A percentile compares a stretch with the other conserved stretches of the same genome.
phyloP scores from a whole-genome alignment of 139 green algal species.

The Pleodorina starrii region DNA sequence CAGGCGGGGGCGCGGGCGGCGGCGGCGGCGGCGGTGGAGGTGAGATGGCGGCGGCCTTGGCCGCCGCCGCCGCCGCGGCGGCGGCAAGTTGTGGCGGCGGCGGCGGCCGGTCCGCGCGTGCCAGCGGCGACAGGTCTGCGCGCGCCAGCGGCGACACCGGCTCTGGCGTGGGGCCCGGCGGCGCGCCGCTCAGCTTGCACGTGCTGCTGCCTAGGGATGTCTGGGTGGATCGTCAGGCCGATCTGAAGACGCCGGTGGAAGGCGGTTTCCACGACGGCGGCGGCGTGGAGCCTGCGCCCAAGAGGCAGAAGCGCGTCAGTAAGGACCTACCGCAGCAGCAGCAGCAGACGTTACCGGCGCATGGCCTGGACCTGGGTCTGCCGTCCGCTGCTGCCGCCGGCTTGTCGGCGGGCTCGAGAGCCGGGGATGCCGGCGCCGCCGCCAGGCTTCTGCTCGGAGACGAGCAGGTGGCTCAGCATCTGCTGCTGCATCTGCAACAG shows the following conservation, averaged over 20 bases:
- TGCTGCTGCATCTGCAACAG: slow-evolving; percentile 18
- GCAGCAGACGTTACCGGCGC: background rate
- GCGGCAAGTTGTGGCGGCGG: background rate
- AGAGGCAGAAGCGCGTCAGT: slow-evolving; percentile 40
- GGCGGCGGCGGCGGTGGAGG: background rate
- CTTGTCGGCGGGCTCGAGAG: background rate
- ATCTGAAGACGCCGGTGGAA: background rate
- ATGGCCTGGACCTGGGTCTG: slow-evolving; percentile 4
- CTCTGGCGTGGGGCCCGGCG: background rate
- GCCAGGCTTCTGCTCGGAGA: slow-evolving; percentile 8
- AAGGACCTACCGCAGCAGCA: background rate
- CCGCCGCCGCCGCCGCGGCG: background rate
- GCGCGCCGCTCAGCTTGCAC: background rate
- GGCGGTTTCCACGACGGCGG: background rate
- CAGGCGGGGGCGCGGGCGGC: background rate
- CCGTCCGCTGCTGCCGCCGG: no score
- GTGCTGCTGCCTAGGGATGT: background rate
- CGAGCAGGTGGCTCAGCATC: background rate
- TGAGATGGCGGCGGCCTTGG: background rate
- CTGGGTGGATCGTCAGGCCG: background rate
- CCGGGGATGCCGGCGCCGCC: background rate
- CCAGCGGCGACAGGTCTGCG: background rate
- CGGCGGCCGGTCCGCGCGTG: background rate
- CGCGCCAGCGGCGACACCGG: background rate
- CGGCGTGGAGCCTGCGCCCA: background rate